Evolutionary conservation across 129 eudicot genomes (phyloP).

Genomic region (Erigeron canadensis): DNA sequence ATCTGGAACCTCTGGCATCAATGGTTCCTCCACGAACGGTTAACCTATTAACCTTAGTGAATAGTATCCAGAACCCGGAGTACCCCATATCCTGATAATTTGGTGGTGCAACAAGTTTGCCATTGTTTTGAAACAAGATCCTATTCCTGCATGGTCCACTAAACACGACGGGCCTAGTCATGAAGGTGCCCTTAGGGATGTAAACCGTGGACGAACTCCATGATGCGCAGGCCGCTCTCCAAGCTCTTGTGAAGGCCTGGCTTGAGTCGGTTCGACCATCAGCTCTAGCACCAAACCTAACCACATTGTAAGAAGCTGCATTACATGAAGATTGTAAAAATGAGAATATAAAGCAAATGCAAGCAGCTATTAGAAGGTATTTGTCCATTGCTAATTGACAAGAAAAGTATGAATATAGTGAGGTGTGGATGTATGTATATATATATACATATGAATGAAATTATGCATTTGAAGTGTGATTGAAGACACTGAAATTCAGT

Average conservation of each 20-base stretch:
- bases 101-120: constrained; percentile 57
- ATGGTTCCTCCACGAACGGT: constrained; percentile 54
- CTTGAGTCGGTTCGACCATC: constrained; percentile 57
- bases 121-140: constrained; percentile 43
- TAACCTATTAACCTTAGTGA: constrained; percentile 43
- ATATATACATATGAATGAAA: background rate
- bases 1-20: constrained; percentile 57
- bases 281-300: constrained; percentile 52
- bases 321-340: constrained; percentile 23
- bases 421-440: background rate
- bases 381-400: constrained; percentile 17
- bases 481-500: background rate
- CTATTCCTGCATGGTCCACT: constrained; percentile 60
- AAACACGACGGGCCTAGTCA: constrained; percentile 43
- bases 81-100: constrained; percentile 54
- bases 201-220: constrained; percentile 34
- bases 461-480: background rate
- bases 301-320: constrained; percentile 61
- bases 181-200: constrained; percentile 54
- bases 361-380: constrained; percentile 21
- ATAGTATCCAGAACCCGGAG: constrained; percentile 67
- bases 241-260: constrained; percentile 42
- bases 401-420: background rate
- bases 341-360: constrained; percentile 21
- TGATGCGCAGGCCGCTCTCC: constrained; percentile 53